Percentiles rank a stretch among this genome's conserved stretches.
These are phyloP conservation scores for Apiospora phragmitis DNA, from an alignment of 2,329 filamentous ascomycete genomes.

Conservation along the genomic window DNA sequence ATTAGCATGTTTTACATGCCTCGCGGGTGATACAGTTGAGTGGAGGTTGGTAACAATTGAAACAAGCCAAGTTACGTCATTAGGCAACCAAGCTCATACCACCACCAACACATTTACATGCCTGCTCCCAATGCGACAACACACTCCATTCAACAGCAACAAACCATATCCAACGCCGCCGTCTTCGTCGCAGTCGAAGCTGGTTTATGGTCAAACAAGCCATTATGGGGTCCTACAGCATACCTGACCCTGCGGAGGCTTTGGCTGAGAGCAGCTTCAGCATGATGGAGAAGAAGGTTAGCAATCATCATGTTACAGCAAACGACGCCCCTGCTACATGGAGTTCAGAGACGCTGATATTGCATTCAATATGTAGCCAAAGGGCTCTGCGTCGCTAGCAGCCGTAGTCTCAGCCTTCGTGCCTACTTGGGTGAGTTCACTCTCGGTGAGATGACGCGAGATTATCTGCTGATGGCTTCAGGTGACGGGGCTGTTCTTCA, in stretches of 20 bases:
- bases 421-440: constrained; percentile 28
- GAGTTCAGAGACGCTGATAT: background rate
- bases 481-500: constrained; percentile 26
- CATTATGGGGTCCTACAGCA: background rate
- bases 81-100: background rate
- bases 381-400: constrained; percentile 29
- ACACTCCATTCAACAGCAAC: background rate
- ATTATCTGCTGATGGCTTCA: constrained; percentile 20
- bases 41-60: background rate
- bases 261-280: background rate
- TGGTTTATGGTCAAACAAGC: background rate
- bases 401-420: constrained; percentile 30
- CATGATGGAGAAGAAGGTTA: constrained; percentile 6
- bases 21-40: background rate
- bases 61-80: background rate
- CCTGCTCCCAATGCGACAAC: background rate
- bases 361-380: constrained; percentile 18
- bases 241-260: background rate
- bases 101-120: background rate
- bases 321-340: no score
- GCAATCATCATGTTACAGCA: background rate
- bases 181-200: background rate
- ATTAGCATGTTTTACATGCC: background rate
- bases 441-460: background rate
- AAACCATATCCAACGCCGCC: background rate